Evolutionary conservation across 441 rosid species (phyloP).

Genomic region (Arabidopsis hybrid): DNA sequence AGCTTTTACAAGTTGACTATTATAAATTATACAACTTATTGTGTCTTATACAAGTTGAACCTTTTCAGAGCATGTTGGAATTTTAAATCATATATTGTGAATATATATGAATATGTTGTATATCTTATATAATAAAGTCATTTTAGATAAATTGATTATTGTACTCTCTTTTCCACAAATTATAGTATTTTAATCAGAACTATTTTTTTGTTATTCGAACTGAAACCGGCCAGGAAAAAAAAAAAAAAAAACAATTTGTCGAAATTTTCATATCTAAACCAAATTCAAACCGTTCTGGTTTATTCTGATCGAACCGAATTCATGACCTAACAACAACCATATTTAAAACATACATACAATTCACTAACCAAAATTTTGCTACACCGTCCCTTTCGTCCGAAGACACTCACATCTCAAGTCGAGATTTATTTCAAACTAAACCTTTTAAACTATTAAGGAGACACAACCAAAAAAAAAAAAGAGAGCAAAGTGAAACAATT

Average conservation of each 20-base stretch:
- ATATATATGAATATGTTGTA: not conserved
- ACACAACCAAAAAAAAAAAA: not conserved
- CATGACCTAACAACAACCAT: too few species aligned
- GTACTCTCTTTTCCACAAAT: not conserved
- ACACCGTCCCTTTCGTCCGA: too few species aligned
- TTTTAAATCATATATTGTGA: not conserved
- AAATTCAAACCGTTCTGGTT: too few species aligned
- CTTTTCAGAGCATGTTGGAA: not conserved
- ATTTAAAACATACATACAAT: too few species aligned
- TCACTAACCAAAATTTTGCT: too few species aligned
- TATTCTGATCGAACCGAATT: not conserved
- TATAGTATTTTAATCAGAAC: not conserved
- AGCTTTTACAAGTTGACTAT: not conserved
- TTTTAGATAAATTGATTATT: not conserved
- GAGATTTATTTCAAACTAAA: not conserved
- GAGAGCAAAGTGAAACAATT: slow-evolving; percentile 12
- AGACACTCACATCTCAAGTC: too few species aligned
- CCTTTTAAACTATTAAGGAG: not conserved
- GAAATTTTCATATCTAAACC: too few species aligned
- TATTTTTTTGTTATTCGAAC: not conserved
- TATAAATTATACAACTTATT: not conserved
- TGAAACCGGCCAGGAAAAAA: not conserved
- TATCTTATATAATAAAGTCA: not conserved
- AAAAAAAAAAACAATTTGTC: too few species aligned
- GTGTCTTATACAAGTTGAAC: not conserved